Percentiles rank a stretch among this genome's conserved stretches.
Conservation (phyloP, 2,329 filamentous ascomycete genomes). For the Clonostachys solani region DNA sequence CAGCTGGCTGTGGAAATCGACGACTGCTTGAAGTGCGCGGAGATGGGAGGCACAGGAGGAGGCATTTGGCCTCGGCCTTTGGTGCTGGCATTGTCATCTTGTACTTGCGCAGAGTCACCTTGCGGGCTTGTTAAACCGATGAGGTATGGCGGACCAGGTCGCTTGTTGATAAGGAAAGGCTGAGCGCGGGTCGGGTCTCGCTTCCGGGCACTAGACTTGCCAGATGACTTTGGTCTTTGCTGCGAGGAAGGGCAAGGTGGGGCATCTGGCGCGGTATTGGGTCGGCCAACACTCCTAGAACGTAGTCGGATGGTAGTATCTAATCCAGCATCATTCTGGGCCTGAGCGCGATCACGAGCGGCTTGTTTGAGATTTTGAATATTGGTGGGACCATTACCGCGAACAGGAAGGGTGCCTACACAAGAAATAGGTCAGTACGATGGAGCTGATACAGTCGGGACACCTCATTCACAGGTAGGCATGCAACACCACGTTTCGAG, state of each 20-base stretch:
- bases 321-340: background rate
- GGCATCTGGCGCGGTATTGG: constrained; percentile 4
- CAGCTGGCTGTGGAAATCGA: background rate
- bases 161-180: background rate
- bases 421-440: background rate
- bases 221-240: constrained; percentile 4
- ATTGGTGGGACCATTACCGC: constrained; percentile 7
- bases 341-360: constrained; percentile 1
- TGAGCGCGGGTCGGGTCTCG: background rate
- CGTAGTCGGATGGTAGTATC: background rate
- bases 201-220: background rate
- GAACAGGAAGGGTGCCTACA: constrained; percentile 3
- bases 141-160: constrained; percentile 3
- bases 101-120: background rate
- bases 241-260: background rate
- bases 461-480: too few relatives aligned
- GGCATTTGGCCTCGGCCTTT: background rate
- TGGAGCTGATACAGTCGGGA: too few relatives aligned
- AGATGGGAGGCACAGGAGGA: constrained; percentile 5
- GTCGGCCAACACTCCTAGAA: constrained; percentile 3
- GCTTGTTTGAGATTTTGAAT: constrained; percentile 4
- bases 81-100: background rate
- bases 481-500: too few relatives aligned
- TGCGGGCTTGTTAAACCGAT: constrained; percentile 1
- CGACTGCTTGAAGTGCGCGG: constrained; percentile 1